These are phyloP conservation scores for Craspedostauros australis DNA, from an alignment of 108 stramenopile species.

Conservation along the genomic window DNA sequence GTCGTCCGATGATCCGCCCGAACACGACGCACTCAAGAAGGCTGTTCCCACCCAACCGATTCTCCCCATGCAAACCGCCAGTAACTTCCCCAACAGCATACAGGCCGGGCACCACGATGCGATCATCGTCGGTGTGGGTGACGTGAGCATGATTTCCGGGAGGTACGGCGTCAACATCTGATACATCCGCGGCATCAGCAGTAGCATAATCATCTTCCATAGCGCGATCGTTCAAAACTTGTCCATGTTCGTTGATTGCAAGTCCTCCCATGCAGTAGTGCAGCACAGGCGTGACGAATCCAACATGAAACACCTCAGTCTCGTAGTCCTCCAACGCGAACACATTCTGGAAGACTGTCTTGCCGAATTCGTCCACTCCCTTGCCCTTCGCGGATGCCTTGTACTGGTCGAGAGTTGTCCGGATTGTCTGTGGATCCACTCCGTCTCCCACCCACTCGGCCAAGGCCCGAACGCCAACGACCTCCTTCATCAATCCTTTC, in stretches of 20 bases:
- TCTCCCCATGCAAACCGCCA: constrained; percentile 74
- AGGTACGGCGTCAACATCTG: too few relatives aligned
- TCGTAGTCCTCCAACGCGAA: constrained; percentile 25
- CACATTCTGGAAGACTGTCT: constrained; percentile 48
- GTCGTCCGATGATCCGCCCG: constrained; percentile 68
- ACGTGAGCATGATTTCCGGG: too few relatives aligned
- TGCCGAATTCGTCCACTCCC: constrained; percentile 47
- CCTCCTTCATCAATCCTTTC: constrained; percentile 47
- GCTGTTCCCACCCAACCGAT: constrained; percentile 83
- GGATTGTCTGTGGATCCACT: too few relatives aligned
- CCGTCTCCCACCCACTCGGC: constrained; percentile 31
- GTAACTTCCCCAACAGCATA: constrained; percentile 77
- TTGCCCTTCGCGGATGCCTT: constrained; percentile 16
- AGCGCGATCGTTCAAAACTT: constrained; percentile 44
- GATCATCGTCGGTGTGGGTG: too few relatives aligned
- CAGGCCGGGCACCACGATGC: constrained; percentile 54
- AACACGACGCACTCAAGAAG: constrained; percentile 89
- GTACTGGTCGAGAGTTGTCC: constrained; percentile 50
- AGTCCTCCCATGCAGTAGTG: constrained; percentile 94
- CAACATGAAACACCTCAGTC: constrained; percentile 38
- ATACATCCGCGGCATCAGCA: too few relatives aligned
- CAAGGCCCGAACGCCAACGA: constrained; percentile 43
- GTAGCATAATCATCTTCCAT: too few relatives aligned
- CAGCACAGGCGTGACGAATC: constrained; percentile 58
- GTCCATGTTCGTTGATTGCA: constrained; percentile 56